Conservation (phyloP, 2,329 filamentous ascomycete species). For the Neoarthrinium moseri region DNA sequence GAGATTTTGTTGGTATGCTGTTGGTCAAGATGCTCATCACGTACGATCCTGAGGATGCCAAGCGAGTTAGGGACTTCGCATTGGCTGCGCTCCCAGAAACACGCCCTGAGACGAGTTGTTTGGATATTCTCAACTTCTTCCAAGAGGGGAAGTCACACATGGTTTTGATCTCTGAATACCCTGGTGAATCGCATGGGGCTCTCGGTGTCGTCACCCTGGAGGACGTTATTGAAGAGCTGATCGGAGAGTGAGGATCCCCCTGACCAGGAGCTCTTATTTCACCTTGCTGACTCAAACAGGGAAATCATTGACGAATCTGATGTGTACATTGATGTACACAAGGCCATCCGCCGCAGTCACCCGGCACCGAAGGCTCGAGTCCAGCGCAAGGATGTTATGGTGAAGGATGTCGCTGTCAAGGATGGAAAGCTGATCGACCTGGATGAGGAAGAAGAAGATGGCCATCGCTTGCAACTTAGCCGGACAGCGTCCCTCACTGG, state of each 20-base stretch:
- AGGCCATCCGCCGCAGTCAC: conserved; percentile 86
- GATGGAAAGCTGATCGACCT: conserved; percentile 40
- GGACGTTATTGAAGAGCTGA: conserved; percentile 97
- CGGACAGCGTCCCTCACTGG: conserved; percentile 34
- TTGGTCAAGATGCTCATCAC: conserved; percentile 98
- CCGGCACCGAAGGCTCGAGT: conserved; percentile 73
- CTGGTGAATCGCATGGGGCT: conserved; percentile 87
- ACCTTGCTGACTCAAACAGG: conserved; percentile 40
- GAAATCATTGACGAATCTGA: conserved; percentile 99
- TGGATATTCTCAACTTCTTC: conserved; percentile 99
- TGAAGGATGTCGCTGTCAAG: conserved; percentile 24
- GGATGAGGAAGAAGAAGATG: conserved; percentile 27
- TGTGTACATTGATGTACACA: conserved; percentile 97
- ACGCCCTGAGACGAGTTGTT: conserved; percentile 88
- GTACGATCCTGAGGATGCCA: conserved; percentile 92
- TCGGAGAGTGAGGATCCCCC: conserved; percentile 75
- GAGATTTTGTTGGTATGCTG: conserved; percentile 96
- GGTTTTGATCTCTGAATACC: conserved; percentile 88
- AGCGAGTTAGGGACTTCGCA: conserved; percentile 84
- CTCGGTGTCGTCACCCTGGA: conserved; percentile 93
- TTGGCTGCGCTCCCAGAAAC: conserved; percentile 94
- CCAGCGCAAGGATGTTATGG: conserved; percentile 35
- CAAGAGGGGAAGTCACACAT: conserved; percentile 99
- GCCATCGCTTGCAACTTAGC: conserved; percentile 21
- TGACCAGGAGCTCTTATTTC: conserved; percentile 19